These are phyloP conservation scores for Pouteria glomerata DNA, from an alignment of 148 eudicot species.

Conservation along the genomic window DNA sequence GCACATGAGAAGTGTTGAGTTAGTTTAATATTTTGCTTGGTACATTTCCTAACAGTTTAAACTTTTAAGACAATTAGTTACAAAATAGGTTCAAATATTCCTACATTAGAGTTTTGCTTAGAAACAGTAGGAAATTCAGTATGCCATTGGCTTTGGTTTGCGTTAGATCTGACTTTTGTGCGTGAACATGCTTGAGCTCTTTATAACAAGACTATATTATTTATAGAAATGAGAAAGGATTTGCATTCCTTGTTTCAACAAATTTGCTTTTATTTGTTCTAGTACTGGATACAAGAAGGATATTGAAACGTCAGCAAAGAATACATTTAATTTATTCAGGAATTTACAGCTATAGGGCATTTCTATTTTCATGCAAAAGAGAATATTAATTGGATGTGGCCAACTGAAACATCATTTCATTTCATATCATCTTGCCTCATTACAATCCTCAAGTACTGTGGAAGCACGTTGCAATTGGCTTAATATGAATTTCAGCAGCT, in stretches of 20 bases:
- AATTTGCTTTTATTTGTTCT: not conserved
- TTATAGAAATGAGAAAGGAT: not conserved
- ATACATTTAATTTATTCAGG: not conserved
- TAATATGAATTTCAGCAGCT: not conserved
- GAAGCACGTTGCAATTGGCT: not conserved
- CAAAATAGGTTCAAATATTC: too few species aligned
- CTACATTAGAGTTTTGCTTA: not conserved
- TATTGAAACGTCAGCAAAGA: not conserved
- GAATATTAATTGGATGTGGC: not conserved
- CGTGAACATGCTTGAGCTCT: not conserved
- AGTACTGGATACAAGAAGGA: not conserved
- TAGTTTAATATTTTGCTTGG: too few species aligned
- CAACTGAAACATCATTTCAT: not conserved
- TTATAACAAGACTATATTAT: not conserved
- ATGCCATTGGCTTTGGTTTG: not conserved
- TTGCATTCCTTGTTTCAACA: not conserved
- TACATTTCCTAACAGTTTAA: too few species aligned
- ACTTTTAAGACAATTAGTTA: too few species aligned
- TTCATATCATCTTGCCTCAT: not conserved
- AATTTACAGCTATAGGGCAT: not conserved
- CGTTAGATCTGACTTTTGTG: not conserved
- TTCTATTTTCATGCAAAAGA: not conserved
- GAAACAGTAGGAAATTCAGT: not conserved
- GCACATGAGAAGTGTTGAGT: too few species aligned
- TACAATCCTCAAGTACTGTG: not conserved